Percentiles rank a stretch among this genome's conserved stretches.
These are phyloP conservation scores for Decorospora gaudefroyi DNA, from an alignment of 2,329 filamentous ascomycete genomes.

Conservation along the genomic window DNA sequence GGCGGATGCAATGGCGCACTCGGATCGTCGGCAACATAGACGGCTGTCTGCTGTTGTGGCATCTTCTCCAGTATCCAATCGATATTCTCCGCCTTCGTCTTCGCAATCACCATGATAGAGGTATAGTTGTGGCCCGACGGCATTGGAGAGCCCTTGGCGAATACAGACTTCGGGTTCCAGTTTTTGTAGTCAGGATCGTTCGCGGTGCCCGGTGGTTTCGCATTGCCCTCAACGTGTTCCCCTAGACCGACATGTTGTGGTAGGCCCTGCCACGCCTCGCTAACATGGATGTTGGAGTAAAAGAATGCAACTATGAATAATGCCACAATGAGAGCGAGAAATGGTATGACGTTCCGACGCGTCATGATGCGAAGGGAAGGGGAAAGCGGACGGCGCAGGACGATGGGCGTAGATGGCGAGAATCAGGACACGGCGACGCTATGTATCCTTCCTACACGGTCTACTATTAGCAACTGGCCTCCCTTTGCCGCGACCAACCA, in stretches of 20 bases:
- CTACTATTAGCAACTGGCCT: no score
- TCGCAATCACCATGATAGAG: constrained; percentile 59
- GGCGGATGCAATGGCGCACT: constrained; percentile 55
- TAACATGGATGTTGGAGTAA: constrained; percentile 42
- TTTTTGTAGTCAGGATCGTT: constrained; percentile 42
- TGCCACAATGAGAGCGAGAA: constrained; percentile 37
- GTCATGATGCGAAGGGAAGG: constrained; percentile 26
- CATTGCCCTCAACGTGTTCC: constrained; percentile 36
- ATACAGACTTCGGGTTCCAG: constrained; percentile 47
- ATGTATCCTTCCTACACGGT: constrained; percentile 2
- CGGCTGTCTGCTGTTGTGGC: constrained; percentile 52
- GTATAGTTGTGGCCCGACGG: constrained; percentile 57
- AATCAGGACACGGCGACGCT: background rate
- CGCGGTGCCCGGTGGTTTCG: constrained; percentile 12
- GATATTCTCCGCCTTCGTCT: constrained; percentile 57
- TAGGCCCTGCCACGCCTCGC: constrained; percentile 45
- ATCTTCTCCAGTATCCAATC: constrained; percentile 60
- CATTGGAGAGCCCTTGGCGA: constrained; percentile 38
- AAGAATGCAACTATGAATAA: constrained; percentile 48
- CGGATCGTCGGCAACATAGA: constrained; percentile 60
- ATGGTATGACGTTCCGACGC: constrained; percentile 36
- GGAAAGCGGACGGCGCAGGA: constrained; percentile 3
- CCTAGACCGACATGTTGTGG: constrained; percentile 50
- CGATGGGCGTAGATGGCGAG: constrained; percentile 1
- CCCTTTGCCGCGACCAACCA: no score